phyloP scores from a whole-genome alignment of 2,329 filamentous ascomycete genomes.

The Fusarium devonianum region DNA sequence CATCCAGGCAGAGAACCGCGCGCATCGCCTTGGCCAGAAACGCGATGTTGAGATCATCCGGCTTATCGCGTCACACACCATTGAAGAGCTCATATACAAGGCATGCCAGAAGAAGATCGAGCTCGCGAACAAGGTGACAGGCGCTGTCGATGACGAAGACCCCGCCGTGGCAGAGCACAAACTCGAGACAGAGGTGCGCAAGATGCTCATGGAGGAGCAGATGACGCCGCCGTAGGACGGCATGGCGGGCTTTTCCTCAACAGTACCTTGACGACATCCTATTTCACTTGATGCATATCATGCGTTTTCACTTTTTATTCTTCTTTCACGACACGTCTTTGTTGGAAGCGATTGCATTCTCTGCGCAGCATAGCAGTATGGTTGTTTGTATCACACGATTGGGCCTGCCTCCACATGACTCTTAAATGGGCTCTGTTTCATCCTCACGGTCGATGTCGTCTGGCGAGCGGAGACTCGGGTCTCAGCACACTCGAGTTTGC shows the following conservation, averaged over 20 bases:
- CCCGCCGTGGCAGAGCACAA: slow-evolving; percentile 44
- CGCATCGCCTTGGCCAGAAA: slow-evolving; percentile 92
- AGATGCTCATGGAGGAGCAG: slow-evolving; percentile 52
- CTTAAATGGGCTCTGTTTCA: slow-evolving; percentile 2
- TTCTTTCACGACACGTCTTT: slow-evolving; percentile 4
- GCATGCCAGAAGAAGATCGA: slow-evolving; percentile 93
- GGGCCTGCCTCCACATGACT: slow-evolving; percentile 4
- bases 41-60: slow-evolving; percentile 89
- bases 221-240: slow-evolving; percentile 50
- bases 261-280: not conserved
- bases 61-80: slow-evolving; percentile 79
- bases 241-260: slow-evolving; percentile 8
- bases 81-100: slow-evolving; percentile 92
- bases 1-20: slow-evolving; percentile 96
- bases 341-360: slow-evolving; percentile 12
- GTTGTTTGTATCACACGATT: slow-evolving; percentile 22
- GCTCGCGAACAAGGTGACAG: slow-evolving; percentile 71
- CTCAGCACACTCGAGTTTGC: not conserved
- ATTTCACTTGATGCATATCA: not conserved
- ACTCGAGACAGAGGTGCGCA: slow-evolving; percentile 54
- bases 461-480: slow-evolving; percentile 4
- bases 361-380: slow-evolving; percentile 24
- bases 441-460: slow-evolving; percentile 1
- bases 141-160: slow-evolving; percentile 46
- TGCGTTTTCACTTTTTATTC: slow-evolving; percentile 4